phyloP scores from a whole-genome alignment of 116 monocot genomes.

The Cymodocea nodosa region DNA sequence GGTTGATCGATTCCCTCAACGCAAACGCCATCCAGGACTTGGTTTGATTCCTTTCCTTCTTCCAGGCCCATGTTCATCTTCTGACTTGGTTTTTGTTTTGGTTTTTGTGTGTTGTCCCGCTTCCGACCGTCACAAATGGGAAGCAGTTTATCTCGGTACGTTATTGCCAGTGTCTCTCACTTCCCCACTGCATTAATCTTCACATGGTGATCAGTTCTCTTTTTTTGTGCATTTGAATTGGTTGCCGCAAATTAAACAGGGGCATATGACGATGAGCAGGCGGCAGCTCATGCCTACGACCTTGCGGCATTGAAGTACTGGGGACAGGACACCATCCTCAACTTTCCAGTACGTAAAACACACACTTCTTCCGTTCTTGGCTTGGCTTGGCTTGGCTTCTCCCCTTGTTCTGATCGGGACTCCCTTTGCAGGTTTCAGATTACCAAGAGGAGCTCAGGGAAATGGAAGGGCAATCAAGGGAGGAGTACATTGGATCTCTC shows the following conservation, averaged over 20 bases:
- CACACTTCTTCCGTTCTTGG: neutral
- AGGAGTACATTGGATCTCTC: conserved; percentile 78
- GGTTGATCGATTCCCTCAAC: conserved; percentile 17
- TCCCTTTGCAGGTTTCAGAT: conserved; percentile 22
- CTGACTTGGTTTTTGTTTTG: neutral
- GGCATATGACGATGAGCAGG: conserved; percentile 82
- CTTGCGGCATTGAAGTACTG: conserved; percentile 90
- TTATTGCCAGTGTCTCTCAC: neutral
- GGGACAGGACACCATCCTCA: conserved; percentile 80
- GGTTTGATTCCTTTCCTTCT: neutral
- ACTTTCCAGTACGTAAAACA: conserved; percentile 55
- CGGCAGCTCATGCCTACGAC: conserved; percentile 83
- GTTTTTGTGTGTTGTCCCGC: neutral
- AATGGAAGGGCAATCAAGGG: conserved; percentile 63
- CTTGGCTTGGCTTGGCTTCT: neutral
- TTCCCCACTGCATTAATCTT: neutral
- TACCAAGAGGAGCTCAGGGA: conserved; percentile 66
- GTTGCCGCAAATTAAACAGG: conserved; percentile 20
- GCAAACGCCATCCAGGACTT: neutral
- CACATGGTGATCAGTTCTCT: neutral
- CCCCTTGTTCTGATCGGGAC: neutral
- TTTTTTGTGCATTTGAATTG: neutral
- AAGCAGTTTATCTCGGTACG: conserved; percentile 89
- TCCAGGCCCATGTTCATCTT: neutral
- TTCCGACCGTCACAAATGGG: neutral